Conservation (phyloP, 306 rosid genomes). For the Pachyrhizus erosus region DNA sequence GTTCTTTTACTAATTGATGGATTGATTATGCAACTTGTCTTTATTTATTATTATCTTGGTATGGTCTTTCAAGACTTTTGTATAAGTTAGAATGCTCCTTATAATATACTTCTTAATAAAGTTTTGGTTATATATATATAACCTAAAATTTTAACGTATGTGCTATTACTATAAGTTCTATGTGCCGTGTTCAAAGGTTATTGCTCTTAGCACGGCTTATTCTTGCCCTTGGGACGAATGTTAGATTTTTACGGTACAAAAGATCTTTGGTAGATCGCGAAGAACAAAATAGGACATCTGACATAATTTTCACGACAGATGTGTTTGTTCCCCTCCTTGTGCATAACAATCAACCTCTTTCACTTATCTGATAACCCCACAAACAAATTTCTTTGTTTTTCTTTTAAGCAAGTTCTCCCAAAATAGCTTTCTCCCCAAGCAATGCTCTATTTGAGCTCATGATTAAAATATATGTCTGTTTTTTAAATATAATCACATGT, state of each 20-base stretch:
- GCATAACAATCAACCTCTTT: conserved; percentile 1
- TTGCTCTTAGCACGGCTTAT: not conserved
- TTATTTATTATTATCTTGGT: not conserved
- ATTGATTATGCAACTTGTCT: not conserved
- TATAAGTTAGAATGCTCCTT: too few species aligned
- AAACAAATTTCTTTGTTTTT: not conserved
- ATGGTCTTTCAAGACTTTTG: too few species aligned
- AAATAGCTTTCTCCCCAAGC: not conserved
- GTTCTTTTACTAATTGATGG: not conserved
- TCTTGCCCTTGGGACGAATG: not conserved
- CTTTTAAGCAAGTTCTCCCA: not conserved
- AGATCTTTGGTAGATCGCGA: not conserved
- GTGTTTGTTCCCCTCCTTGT: conserved; percentile 8
- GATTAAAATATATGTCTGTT: not conserved
- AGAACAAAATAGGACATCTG: not conserved
- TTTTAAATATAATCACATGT: not conserved
- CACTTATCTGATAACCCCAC: conserved; percentile 6
- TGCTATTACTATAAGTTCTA: not conserved
- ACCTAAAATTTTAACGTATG: not conserved
- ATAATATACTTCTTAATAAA: too few species aligned
- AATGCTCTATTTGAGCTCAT: not conserved
- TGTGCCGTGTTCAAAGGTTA: not conserved
- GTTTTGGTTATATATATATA: too few species aligned
- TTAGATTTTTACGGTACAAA: not conserved
- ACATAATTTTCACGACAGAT: not conserved